Evolutionary conservation across 2,329 filamentous ascomycete genomes (phyloP), one percentile per base, ranked within the genome.

Genomic region (Xylariales sp.): DNA sequence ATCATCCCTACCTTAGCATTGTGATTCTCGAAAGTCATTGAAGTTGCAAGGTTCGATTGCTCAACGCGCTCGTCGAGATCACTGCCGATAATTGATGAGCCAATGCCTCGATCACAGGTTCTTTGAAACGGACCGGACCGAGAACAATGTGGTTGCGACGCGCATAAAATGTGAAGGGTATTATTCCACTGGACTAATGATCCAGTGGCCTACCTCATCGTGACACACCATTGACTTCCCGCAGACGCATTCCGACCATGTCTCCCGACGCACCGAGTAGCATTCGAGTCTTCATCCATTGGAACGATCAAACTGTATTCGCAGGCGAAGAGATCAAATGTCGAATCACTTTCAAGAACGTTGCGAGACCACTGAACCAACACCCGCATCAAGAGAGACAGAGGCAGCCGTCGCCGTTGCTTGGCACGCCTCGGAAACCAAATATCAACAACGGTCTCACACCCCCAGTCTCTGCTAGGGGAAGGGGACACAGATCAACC

Each of bases 321-420:
- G 88, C 93, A 43, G 93, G 93, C 65, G 93, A 98, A 72, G 86
- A 95, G 59, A 79, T 97, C 58, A 87, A 90, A 68, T 97, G 93
- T 67, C 89, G 84, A 52, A 95, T 98, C 63, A 96, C 88, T 38
- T 98, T 98, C 69, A 91, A 86, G 67, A 98, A 98, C 62, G 76
- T 90, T 48, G 74, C 79, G 31, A 59, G 76, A 37, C 68, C 66
- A 28, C 50, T 62, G 25, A 59, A 50, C 33, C 63, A 65, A 43
- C 27, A 31, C 31, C 51, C 59, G 38, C 55, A 62, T 42, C 42
- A 58, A 45, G 61, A 66, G 41, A 59, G 62, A 46, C 50, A 58
- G 32, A 62, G 59, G 33, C 61, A 64, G 42, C 56, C 65, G 16
- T 70, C 71, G 32, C 70, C 73, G 21, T 53, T 74, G 28, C 61